Percentiles rank a stretch among this genome's conserved stretches.
Conservation (phyloP, 129 eudicot genomes). For the Flaveria ramosissima region DNA sequence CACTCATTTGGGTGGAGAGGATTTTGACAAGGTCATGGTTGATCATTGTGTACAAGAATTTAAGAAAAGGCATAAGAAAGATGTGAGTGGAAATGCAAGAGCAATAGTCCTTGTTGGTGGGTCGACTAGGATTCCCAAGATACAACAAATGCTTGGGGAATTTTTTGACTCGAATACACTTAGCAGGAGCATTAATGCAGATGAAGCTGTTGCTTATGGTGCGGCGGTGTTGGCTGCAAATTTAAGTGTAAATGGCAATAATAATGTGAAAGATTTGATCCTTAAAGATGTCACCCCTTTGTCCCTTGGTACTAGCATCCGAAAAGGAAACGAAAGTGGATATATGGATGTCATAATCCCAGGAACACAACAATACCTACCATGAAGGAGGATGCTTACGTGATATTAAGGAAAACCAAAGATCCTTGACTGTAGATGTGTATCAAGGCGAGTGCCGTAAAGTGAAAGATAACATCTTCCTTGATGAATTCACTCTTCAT, state of each 20-base stretch:
- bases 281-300: background rate
- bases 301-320: background rate
- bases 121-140: background rate
- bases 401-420: background rate
- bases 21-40: background rate
- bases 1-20: background rate
- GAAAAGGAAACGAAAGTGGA: too few species aligned
- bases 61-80: background rate
- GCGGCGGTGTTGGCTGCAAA: background rate
- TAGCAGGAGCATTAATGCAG: background rate
- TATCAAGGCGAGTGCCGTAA: background rate
- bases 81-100: background rate
- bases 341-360: background rate
- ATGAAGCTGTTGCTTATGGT: constrained; percentile 5
- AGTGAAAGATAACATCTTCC: background rate
- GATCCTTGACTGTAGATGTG: background rate
- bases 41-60: background rate
- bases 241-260: background rate
- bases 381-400: background rate
- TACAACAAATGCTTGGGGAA: background rate
- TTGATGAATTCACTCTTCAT: background rate
- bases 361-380: background rate
- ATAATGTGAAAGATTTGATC: background rate
- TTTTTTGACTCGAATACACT: background rate
- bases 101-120: background rate